Conservation (phyloP, 768 basidiomycete genomes). For the Leccinum barrowsii region DNA sequence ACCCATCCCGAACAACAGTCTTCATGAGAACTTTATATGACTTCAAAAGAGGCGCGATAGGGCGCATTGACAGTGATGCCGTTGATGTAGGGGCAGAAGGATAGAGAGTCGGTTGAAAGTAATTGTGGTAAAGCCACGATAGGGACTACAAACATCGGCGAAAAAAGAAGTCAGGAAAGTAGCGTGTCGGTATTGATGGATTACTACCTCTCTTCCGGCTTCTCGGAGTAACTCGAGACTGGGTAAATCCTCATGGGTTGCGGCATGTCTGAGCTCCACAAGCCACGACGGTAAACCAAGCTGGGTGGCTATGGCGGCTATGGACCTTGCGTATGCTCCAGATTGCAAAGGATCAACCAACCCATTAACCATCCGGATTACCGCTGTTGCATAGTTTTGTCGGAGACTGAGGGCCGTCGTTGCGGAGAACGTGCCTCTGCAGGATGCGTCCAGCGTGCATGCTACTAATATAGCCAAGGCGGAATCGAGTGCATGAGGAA, state of each 20-base stretch:
- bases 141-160: conserved; percentile 52
- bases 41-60: conserved; percentile 65
- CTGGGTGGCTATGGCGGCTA: conserved; percentile 82
- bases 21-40: conserved; percentile 72
- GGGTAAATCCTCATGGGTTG: conserved; percentile 94
- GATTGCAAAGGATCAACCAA: conserved; percentile 92
- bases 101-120: conserved; percentile 75
- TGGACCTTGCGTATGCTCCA: conserved; percentile 86
- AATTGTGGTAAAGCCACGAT: conserved; percentile 79
- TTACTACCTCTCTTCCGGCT: conserved; percentile 63
- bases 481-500: conserved; percentile 83
- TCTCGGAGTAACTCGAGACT: conserved; percentile 75
- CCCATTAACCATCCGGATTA: conserved; percentile 90
- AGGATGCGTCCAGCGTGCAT: conserved; percentile 50
- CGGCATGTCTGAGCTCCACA: conserved; percentile 90
- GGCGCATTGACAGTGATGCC: conserved; percentile 40
- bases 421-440: conserved; percentile 12
- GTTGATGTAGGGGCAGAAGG: conserved; percentile 39
- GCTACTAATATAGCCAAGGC: conserved; percentile 59
- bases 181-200: conserved; percentile 1
- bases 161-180: conserved; percentile 5
- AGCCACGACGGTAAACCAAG: conserved; percentile 85
- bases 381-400: conserved; percentile 74
- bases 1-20: conserved; percentile 58
- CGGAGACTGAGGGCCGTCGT: conserved; percentile 52